These are phyloP conservation scores for Alopecurus myosuroides DNA, from an alignment of 176 grass and related monocot species.

Conservation along the genomic window DNA sequence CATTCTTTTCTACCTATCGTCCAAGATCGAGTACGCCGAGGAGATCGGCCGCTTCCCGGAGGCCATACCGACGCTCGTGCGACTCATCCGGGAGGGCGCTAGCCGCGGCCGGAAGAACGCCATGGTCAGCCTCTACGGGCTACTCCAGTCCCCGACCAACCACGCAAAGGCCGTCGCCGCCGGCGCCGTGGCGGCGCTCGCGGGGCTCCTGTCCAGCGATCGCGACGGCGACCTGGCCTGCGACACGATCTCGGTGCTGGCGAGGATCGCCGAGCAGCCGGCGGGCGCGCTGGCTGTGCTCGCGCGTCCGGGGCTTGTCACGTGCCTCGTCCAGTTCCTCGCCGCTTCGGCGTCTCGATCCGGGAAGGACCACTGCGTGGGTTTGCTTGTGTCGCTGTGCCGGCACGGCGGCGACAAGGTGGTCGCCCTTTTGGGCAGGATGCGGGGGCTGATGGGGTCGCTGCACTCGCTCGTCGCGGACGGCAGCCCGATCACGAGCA, in stretches of 20 bases:
- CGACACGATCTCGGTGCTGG: constrained; percentile 60
- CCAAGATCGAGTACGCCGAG: constrained; percentile 34
- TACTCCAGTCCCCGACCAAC: constrained; percentile 47
- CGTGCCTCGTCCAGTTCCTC: constrained; percentile 44
- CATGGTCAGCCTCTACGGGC: constrained; percentile 55
- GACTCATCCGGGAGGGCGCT: constrained; percentile 47
- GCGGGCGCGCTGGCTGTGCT: constrained; percentile 48
- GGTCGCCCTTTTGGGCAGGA: constrained; percentile 49
- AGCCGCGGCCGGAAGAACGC: constrained; percentile 61
- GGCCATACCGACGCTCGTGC: constrained; percentile 66
- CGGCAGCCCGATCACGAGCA: constrained; percentile 45
- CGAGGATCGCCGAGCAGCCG: constrained; percentile 46
- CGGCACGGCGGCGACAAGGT: constrained; percentile 50
- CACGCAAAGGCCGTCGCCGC: constrained; percentile 44
- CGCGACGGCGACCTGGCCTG: constrained; percentile 33
- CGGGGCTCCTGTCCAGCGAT: constrained; percentile 24
- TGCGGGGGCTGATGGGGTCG: constrained; percentile 46
- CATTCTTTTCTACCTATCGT: constrained; percentile 81
- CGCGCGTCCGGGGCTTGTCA: constrained; percentile 14
- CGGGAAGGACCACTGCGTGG: constrained; percentile 58
- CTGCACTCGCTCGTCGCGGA: constrained; percentile 58
- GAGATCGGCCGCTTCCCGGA: constrained; percentile 69
- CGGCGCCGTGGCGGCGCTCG: constrained; percentile 41
- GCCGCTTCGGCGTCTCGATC: constrained; percentile 32
- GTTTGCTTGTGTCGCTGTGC: constrained; percentile 50